These are phyloP conservation scores for Parascedosporium putredinis DNA, from an alignment of 2,329 filamentous ascomycete species.

Conservation along the genomic window DNA sequence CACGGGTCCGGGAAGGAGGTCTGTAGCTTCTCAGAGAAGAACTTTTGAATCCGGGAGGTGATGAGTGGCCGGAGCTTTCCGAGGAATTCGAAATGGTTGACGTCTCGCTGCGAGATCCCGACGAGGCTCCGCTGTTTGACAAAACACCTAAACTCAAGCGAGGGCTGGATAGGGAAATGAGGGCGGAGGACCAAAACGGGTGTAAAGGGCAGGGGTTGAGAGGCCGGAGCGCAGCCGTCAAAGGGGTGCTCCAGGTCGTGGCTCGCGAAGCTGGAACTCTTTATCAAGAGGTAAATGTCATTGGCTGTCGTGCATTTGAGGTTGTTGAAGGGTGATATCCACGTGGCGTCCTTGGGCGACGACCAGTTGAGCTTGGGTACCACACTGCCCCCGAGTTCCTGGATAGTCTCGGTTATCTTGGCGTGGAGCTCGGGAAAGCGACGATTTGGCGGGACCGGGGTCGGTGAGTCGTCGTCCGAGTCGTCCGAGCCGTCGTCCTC, in stretches of 20 bases:
- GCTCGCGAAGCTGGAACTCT: constrained; percentile 88
- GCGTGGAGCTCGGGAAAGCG: constrained; percentile 65
- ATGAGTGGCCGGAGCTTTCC: constrained; percentile 52
- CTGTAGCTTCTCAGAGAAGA: constrained; percentile 66
- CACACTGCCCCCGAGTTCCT: constrained; percentile 73
- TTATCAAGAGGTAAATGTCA: constrained; percentile 87
- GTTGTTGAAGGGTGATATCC: constrained; percentile 79
- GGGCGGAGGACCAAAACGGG: constrained; percentile 81
- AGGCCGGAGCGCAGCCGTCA: constrained; percentile 49
- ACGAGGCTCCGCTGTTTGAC: constrained; percentile 74
- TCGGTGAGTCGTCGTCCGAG: constrained; percentile 31
- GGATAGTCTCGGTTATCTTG: constrained; percentile 65
- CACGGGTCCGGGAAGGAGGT: constrained; percentile 72
- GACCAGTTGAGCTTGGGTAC: constrained; percentile 97
- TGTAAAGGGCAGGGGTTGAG: constrained; percentile 45
- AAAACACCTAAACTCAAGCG: constrained; percentile 91
- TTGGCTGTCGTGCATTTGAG: constrained; percentile 83
- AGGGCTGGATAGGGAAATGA: constrained; percentile 79
- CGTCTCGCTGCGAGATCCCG: constrained; percentile 77
- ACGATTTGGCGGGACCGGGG: constrained; percentile 37
- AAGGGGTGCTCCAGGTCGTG: constrained; percentile 93
- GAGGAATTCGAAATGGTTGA: constrained; percentile 84
- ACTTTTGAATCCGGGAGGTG: constrained; percentile 57
- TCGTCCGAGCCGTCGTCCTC: constrained; percentile 32
- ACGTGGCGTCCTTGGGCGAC: constrained; percentile 87